phyloP scores from a whole-genome alignment of 441 rosid genomes.

The Populus trichocarpa region DNA sequence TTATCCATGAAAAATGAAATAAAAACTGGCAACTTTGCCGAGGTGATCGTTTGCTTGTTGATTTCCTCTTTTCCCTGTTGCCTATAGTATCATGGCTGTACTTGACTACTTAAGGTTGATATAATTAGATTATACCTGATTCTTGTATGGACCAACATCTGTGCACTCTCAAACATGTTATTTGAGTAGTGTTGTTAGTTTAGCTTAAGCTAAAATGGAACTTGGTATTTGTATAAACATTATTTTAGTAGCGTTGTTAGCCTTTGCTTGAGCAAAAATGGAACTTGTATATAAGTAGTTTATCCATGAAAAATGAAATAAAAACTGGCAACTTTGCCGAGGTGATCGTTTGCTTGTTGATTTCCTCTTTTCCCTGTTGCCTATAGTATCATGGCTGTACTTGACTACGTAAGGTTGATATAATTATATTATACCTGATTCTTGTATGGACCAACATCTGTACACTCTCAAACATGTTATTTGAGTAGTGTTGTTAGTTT shows the following conservation, averaged over 20 bases:
- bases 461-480: neutral
- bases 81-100: slow-evolving; percentile 35
- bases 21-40: slow-evolving; percentile 46
- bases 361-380: slow-evolving; percentile 74
- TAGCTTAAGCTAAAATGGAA: too few relatives aligned
- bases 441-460: slow-evolving; percentile 23
- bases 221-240: too few relatives aligned
- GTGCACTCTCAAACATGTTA: neutral
- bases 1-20: neutral
- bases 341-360: slow-evolving; percentile 39
- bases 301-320: neutral
- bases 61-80: slow-evolving; percentile 72
- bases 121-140: slow-evolving; percentile 8
- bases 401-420: slow-evolving; percentile 24
- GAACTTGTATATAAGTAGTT: too few relatives aligned
- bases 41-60: slow-evolving; percentile 39
- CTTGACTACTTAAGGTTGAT: slow-evolving; percentile 25
- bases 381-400: slow-evolving; percentile 30
- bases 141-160: slow-evolving; percentile 23
- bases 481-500: too few relatives aligned
- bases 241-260: too few relatives aligned
- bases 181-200: too few relatives aligned
- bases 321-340: slow-evolving; percentile 48
- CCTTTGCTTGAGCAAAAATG: too few relatives aligned
- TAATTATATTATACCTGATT: slow-evolving; percentile 9